Percentiles rank a stretch among this genome's conserved stretches.
These are phyloP conservation scores for Capsicum chinense DNA, from an alignment of 257 asterid species.

Conservation along the genomic window DNA sequence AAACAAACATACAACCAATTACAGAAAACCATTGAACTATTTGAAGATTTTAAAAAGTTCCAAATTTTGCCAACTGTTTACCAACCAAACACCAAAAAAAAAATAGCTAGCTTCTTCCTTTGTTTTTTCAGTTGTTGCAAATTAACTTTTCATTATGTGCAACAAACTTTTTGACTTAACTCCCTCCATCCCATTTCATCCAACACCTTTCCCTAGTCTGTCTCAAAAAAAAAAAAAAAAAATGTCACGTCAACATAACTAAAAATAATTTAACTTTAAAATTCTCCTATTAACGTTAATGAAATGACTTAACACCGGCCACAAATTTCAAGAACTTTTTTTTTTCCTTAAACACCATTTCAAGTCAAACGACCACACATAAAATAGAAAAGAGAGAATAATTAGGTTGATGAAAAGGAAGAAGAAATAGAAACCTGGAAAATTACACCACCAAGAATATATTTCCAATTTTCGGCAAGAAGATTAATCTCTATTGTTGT, in stretches of 20 bases:
- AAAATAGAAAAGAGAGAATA: too few relatives aligned
- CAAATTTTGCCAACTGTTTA: neutral
- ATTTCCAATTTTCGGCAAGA: constrained; percentile 80
- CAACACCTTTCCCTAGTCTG: too few relatives aligned
- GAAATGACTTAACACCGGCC: too few relatives aligned
- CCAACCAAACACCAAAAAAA: neutral
- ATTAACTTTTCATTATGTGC: neutral
- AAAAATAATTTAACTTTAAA: too few relatives aligned
- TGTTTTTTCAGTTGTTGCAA: neutral
- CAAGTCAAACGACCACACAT: too few relatives aligned
- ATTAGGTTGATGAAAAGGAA: neutral
- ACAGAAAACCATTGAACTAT: neutral
- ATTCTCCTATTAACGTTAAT: too few relatives aligned
- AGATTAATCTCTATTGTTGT: constrained; percentile 71
- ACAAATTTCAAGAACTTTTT: too few relatives aligned
- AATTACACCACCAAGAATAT: constrained; percentile 76
- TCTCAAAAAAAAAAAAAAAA: too few relatives aligned
- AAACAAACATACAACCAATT: neutral
- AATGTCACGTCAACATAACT: too few relatives aligned
- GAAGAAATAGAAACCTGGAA: constrained; percentile 47
- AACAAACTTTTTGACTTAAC: neutral
- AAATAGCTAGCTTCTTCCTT: neutral
- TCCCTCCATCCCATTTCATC: too few relatives aligned
- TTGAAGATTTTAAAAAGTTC: neutral
- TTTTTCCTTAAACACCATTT: too few relatives aligned